Percentiles rank a stretch among this genome's conserved stretches.
Evolutionary conservation across 164 flowering plant genomes (phyloP).

Genomic region (Annona squamosa): DNA sequence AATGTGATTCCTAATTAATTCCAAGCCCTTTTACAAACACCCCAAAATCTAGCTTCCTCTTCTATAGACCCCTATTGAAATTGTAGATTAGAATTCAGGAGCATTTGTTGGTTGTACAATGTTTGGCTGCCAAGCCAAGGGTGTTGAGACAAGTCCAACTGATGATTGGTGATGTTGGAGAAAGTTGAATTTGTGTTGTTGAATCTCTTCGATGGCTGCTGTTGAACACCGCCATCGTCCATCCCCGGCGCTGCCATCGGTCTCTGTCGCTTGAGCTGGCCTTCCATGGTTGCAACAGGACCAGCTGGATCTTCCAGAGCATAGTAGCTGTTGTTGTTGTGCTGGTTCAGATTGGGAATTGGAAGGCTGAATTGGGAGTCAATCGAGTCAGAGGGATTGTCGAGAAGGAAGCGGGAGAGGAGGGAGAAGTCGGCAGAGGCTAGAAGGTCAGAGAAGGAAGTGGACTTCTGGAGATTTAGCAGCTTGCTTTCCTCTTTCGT

Average conservation of each 20-base stretch:
- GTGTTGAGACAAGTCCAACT: constrained; percentile 7
- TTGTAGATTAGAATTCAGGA: constrained; percentile 8
- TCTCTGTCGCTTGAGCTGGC: constrained; percentile 5
- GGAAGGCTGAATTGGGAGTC: neutral
- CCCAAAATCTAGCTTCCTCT: neutral
- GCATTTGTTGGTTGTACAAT: constrained; percentile 6
- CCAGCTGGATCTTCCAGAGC: neutral
- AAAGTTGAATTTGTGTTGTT: constrained; percentile 4
- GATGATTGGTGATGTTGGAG: constrained; percentile 3
- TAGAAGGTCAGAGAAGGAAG: constrained; percentile 13
- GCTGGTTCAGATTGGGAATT: neutral
- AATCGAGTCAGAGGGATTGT: constrained; percentile 1
- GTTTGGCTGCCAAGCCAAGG: neutral
- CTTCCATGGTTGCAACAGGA: neutral
- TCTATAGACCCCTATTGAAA: neutral
- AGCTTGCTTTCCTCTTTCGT: neutral
- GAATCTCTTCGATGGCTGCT: constrained; percentile 10
- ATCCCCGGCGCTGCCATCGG: neutral
- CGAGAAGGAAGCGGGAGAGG: constrained; percentile 6
- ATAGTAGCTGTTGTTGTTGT: neutral
- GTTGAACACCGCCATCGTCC: neutral
- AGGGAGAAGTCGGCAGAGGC: constrained; percentile 6
- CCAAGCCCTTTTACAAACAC: no score
- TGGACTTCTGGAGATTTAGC: neutral
- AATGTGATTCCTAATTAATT: no score